These are phyloP conservation scores for Spatholobus suberectus DNA, from an alignment of 306 rosid genomes.

Conservation along the genomic window DNA sequence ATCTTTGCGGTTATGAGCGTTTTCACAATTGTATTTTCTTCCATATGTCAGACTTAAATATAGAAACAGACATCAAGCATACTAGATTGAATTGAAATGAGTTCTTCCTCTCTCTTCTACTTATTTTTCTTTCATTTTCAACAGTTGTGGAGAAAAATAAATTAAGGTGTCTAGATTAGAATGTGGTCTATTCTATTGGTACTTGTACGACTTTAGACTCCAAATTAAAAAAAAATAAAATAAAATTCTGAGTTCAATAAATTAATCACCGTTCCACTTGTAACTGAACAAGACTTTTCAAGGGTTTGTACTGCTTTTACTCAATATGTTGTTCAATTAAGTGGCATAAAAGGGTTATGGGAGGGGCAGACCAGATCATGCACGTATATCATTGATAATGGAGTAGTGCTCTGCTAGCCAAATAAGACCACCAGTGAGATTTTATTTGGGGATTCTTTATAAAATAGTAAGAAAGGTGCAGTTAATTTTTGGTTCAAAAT, in stretches of 20 bases:
- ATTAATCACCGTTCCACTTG: slow-evolving; percentile 29
- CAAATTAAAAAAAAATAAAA: background rate
- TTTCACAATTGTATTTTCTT: slow-evolving; percentile 46
- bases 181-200: slow-evolving; percentile 29
- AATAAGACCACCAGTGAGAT: slow-evolving; percentile 27
- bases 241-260: slow-evolving; percentile 30
- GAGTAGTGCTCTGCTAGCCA: background rate
- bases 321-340: slow-evolving; percentile 41
- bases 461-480: slow-evolving; percentile 30
- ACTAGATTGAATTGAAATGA: slow-evolving; percentile 25
- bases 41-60: slow-evolving; percentile 40
- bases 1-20: slow-evolving; percentile 49
- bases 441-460: slow-evolving; percentile 19
- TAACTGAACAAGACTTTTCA: slow-evolving; percentile 39
- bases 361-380: slow-evolving; percentile 36
- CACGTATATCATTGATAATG: slow-evolving; percentile 19
- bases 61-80: slow-evolving; percentile 36
- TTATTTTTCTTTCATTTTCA: background rate
- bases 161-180: background rate
- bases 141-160: slow-evolving; percentile 5
- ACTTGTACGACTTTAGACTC: background rate
- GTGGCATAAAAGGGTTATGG: slow-evolving; percentile 27
- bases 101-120: background rate
- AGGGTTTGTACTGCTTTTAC: slow-evolving; percentile 31
- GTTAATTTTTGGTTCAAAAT: slow-evolving; percentile 55